These are phyloP conservation scores for Saraca asoca DNA, from an alignment of 331 rosid species.

Conservation along the genomic window DNA sequence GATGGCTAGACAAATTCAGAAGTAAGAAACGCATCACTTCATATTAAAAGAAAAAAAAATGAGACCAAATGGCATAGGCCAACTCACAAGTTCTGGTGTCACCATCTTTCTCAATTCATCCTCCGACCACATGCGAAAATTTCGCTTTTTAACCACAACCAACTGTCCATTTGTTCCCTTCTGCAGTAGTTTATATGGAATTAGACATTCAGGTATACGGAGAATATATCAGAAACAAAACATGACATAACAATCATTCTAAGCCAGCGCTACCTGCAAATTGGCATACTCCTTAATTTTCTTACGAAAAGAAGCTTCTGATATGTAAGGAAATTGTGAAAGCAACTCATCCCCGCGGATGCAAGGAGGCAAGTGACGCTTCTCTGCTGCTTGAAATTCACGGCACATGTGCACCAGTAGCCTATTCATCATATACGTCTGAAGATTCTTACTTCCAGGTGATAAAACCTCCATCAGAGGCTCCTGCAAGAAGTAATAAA, in stretches of 20 bases:
- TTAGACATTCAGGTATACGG: slow-evolving; percentile 34
- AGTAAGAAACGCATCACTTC: slow-evolving; percentile 8
- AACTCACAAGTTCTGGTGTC: slow-evolving; percentile 90
- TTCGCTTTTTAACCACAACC: slow-evolving; percentile 79
- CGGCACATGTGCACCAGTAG: slow-evolving; percentile 79
- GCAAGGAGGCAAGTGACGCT: slow-evolving; percentile 56
- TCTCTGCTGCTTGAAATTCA: slow-evolving; percentile 87
- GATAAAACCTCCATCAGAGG: slow-evolving; percentile 97
- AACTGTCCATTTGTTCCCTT: slow-evolving; percentile 72
- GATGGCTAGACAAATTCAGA: slow-evolving; percentile 21
- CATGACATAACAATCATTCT: neutral
- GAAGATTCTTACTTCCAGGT: slow-evolving; percentile 95
- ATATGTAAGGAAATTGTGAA: slow-evolving; percentile 75
- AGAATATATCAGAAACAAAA: slow-evolving; percentile 16
- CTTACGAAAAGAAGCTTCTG: slow-evolving; percentile 79
- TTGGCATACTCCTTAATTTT: slow-evolving; percentile 79
- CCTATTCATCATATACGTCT: slow-evolving; percentile 84
- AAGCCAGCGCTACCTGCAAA: slow-evolving; percentile 63
- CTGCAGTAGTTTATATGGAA: slow-evolving; percentile 53
- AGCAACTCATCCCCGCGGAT: slow-evolving; percentile 69
- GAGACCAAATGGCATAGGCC: slow-evolving; percentile 25
- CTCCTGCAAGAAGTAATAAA: slow-evolving; percentile 60
- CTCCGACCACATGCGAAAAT: slow-evolving; percentile 74
- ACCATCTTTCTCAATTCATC: slow-evolving; percentile 84
- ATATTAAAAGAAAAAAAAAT: neutral